phyloP scores from a whole-genome alignment of 805 yeast species.

The Wickerhamiella kurtzmanii region DNA sequence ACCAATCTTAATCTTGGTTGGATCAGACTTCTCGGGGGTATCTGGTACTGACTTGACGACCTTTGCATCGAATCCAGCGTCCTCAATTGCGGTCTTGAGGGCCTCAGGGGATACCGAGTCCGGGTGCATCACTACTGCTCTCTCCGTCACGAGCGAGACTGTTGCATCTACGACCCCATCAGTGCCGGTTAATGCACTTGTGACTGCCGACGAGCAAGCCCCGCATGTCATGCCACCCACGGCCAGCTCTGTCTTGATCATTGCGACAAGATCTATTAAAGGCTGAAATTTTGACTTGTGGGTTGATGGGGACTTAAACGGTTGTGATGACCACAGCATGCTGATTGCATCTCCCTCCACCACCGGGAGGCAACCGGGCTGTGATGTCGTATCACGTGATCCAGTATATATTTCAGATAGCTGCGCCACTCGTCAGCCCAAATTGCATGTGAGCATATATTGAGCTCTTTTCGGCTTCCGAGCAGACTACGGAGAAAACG shows the following conservation, averaged over 20 bases:
- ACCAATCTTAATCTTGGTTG: constrained; percentile 24
- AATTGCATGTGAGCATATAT: too few species aligned
- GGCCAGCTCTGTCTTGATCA: constrained; percentile 16
- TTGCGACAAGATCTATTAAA: not conserved
- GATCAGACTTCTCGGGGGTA: not conserved
- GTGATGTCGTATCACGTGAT: too few species aligned
- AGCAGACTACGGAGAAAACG: too few species aligned
- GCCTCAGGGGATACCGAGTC: constrained; percentile 24
- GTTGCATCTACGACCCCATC: constrained; percentile 41
- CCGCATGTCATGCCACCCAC: constrained; percentile 86
- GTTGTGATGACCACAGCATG: too few species aligned
- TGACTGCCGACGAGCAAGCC: constrained; percentile 62
- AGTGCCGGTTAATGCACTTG: constrained; percentile 35
- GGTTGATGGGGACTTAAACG: too few species aligned
- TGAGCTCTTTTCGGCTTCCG: too few species aligned
- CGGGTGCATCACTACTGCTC: constrained; percentile 46
- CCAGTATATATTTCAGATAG: too few species aligned
- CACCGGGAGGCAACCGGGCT: too few species aligned
- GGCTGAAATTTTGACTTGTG: not conserved
- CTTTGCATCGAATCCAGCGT: constrained; percentile 56
- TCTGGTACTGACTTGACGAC: constrained; percentile 2
- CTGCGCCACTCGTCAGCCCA: too few species aligned
- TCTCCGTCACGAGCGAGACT: constrained; percentile 66
- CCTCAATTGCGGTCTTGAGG: constrained; percentile 49
- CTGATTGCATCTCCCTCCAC: too few species aligned